Evolutionary conservation across 2,329 filamentous ascomycete genomes (phyloP).

Genomic region (Cladosporium sp.): DNA sequence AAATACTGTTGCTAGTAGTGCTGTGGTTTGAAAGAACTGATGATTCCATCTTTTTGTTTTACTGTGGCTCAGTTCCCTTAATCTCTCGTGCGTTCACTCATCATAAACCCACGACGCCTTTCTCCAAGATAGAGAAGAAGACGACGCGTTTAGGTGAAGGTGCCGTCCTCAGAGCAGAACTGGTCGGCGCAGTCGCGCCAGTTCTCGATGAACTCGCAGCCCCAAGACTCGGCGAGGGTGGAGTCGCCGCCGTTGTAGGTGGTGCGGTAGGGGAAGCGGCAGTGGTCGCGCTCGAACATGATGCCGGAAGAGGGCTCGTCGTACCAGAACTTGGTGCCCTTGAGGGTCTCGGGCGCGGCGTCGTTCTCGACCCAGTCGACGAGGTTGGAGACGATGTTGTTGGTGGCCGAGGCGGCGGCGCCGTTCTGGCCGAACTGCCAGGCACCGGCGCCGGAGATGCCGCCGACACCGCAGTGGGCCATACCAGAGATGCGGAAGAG

Average conservation of each 20-base stretch:
- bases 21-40: too few species aligned
- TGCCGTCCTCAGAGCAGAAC: constrained; percentile 11
- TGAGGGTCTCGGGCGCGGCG: constrained; percentile 29
- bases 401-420: constrained; percentile 24
- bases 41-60: too few species aligned
- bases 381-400: constrained; percentile 48
- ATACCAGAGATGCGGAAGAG: constrained; percentile 52
- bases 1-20: background rate
- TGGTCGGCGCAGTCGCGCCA: constrained; percentile 28
- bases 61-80: too few species aligned
- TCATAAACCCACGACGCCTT: too few species aligned
- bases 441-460: constrained; percentile 38
- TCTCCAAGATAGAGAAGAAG: too few species aligned
- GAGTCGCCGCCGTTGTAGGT: constrained; percentile 36
- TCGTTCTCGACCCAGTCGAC: constrained; percentile 33
- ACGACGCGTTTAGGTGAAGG: constrained; percentile 10
- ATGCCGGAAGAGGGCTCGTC: constrained; percentile 39
- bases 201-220: constrained; percentile 29
- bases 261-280: constrained; percentile 33
- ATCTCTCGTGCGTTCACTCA: too few species aligned
- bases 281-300: constrained; percentile 44
- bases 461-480: constrained; percentile 47
- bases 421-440: constrained; percentile 39
- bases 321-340: constrained; percentile 44
- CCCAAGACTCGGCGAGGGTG: constrained; percentile 33